Percentiles rank a stretch among this genome's conserved stretches.
phyloP scores from a whole-genome alignment of 306 rosid genomes.

The Alnus glutinosa region DNA sequence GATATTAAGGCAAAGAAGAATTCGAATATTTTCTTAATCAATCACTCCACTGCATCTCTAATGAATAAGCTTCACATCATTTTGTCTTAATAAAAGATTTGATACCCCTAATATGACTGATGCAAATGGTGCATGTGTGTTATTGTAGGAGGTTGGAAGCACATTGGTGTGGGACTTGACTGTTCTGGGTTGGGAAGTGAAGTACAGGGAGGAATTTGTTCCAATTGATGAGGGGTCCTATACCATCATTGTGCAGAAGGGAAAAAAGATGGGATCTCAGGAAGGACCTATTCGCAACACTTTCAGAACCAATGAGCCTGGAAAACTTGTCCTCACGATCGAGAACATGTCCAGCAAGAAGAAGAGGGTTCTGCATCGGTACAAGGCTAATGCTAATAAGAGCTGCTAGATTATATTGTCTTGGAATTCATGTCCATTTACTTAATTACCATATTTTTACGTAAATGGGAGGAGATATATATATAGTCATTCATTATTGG shows the following conservation, averaged over 20 bases:
- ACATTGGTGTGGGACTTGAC: slow-evolving; percentile 50
- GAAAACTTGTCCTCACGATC: slow-evolving; percentile 45
- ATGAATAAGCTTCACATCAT: too few species aligned
- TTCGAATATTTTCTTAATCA: too few species aligned
- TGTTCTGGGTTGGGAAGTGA: slow-evolving; percentile 59
- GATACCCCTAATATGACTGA: background rate
- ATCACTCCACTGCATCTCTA: too few species aligned
- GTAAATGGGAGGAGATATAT: background rate
- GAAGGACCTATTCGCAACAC: slow-evolving; percentile 51
- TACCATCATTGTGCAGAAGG: slow-evolving; percentile 49
- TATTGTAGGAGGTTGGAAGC: slow-evolving; percentile 42
- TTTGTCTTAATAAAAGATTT: too few species aligned
- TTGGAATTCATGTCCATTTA: background rate
- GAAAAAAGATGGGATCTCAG: slow-evolving; percentile 42
- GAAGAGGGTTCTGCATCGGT: slow-evolving; percentile 46
- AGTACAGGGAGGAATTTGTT: slow-evolving; percentile 56
- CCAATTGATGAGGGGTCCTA: slow-evolving; percentile 55
- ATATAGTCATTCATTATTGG: too few species aligned
- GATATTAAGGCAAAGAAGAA: too few species aligned
- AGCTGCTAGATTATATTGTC: slow-evolving; percentile 1
- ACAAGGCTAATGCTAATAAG: slow-evolving; percentile 36
- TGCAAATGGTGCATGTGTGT: too few species aligned
- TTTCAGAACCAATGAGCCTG: slow-evolving; percentile 46
- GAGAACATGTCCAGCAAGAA: slow-evolving; percentile 49
- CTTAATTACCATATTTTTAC: too few species aligned